Evolutionary conservation across 208 protist species (phyloP).

Genomic region (Leishmania turanica): DNA sequence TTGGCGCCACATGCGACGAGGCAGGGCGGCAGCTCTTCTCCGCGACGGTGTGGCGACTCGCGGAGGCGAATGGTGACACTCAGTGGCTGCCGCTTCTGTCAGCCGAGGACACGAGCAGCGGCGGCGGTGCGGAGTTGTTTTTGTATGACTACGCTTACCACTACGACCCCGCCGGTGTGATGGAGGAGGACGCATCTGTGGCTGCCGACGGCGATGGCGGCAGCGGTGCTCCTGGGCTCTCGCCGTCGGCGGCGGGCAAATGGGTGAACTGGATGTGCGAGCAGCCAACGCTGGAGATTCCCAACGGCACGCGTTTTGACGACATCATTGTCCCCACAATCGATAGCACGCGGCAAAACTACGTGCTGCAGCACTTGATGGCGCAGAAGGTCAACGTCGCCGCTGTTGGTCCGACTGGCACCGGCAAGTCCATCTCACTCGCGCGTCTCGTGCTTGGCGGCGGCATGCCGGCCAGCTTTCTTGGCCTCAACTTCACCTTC

Average conservation of each 20-base stretch:
- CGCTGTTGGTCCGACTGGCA: slow-evolving; percentile 93
- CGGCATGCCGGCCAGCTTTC: slow-evolving; percentile 78
- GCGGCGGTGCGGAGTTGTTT: slow-evolving; percentile 32
- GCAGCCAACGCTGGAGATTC: slow-evolving; percentile 49
- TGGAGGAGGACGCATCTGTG: slow-evolving; percentile 31
- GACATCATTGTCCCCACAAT: slow-evolving; percentile 95
- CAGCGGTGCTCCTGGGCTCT: slow-evolving; percentile 32
- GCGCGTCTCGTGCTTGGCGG: slow-evolving; percentile 78
- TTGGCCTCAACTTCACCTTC: slow-evolving; percentile 92
- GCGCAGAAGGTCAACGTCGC: slow-evolving; percentile 81
- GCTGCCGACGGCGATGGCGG: slow-evolving; percentile 3
- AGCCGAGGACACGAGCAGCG: not conserved
- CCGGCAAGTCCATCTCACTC: slow-evolving; percentile 93
- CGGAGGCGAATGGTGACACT: slow-evolving; percentile 45
- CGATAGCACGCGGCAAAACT: slow-evolving; percentile 93
- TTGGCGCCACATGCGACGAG: slow-evolving; percentile 95
- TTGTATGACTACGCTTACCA: slow-evolving; percentile 96
- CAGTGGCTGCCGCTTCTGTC: slow-evolving; percentile 41
- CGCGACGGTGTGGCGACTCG: slow-evolving; percentile 72
- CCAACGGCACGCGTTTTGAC: slow-evolving; percentile 72
- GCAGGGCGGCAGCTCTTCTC: slow-evolving; percentile 91
- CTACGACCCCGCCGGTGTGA: slow-evolving; percentile 39
- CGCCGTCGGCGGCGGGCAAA: slow-evolving; percentile 6
- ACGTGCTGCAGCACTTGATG: slow-evolving; percentile 85
- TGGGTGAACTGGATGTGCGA: slow-evolving; percentile 77